These are phyloP conservation scores for Fusarium abutilonis DNA, from an alignment of 2,329 filamentous ascomycete genomes.

Conservation along the genomic window DNA sequence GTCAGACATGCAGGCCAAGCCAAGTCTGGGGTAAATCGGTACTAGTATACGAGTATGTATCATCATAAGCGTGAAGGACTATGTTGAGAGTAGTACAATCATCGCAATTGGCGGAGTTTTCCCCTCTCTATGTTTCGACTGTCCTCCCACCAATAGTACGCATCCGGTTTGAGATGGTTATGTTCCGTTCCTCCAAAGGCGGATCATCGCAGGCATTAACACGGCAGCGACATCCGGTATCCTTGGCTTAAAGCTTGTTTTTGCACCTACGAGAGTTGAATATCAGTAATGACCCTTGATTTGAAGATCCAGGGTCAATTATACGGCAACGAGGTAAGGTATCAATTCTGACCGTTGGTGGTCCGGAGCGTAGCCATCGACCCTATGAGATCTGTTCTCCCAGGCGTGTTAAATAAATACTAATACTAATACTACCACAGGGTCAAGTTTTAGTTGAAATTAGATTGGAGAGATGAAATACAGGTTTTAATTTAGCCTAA, in stretches of 20 bases:
- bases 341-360: too few species aligned
- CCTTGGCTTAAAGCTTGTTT: conserved; percentile 1
- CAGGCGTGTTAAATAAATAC: too few species aligned
- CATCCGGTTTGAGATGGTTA: neutral
- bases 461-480: too few species aligned
- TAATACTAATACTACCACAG: too few species aligned
- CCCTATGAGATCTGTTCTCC: too few species aligned
- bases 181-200: neutral
- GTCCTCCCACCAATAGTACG: conserved; percentile 26
- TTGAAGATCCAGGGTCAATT: conserved; percentile 1
- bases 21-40: conserved; percentile 31
- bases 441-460: too few species aligned
- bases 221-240: conserved; percentile 2
- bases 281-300: neutral
- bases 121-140: neutral
- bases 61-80: neutral
- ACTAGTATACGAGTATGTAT: conserved; percentile 2
- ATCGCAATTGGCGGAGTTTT: conserved; percentile 28
- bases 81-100: neutral
- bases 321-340: conserved; percentile 2
- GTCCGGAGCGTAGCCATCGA: too few species aligned
- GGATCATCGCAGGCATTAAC: conserved; percentile 6
- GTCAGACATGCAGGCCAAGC: conserved; percentile 4
- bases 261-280: conserved; percentile 17
- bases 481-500: too few species aligned